A percentile compares a stretch with the other conserved stretches of the same genome.
These are phyloP conservation scores for Hawksworthiomyces lignivorus DNA, from an alignment of 2,329 filamentous ascomycete species.

Conservation along the genomic window DNA sequence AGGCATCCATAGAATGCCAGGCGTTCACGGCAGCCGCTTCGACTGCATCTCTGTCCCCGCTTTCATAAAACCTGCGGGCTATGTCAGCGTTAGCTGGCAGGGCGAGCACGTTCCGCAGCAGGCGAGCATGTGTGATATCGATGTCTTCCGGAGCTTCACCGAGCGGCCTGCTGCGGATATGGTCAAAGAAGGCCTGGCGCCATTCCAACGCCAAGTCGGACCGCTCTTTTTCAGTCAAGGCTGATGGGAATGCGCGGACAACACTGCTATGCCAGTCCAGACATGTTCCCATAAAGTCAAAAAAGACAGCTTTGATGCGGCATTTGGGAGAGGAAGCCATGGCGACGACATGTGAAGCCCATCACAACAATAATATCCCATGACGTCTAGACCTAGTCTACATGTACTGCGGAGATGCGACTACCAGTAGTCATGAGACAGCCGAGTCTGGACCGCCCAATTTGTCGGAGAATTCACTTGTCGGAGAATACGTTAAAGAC, in stretches of 20 bases:
- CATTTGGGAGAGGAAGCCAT: too few relatives aligned
- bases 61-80: too few relatives aligned
- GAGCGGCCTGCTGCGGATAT: slow-evolving; percentile 29
- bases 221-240: slow-evolving; percentile 22
- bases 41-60: not conserved
- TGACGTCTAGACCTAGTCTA: too few relatives aligned
- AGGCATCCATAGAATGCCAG: slow-evolving; percentile 43
- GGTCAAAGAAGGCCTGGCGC: slow-evolving; percentile 41
- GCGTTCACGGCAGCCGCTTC: slow-evolving; percentile 19
- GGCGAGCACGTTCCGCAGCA: slow-evolving; percentile 21
- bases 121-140: slow-evolving; percentile 38
- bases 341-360: too few relatives aligned
- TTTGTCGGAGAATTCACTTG: too few relatives aligned
- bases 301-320: slow-evolving; percentile 28
- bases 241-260: slow-evolving; percentile 25
- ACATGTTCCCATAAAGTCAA: slow-evolving; percentile 47
- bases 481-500: too few relatives aligned
- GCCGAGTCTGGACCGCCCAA: too few relatives aligned
- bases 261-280: slow-evolving; percentile 44
- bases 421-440: too few relatives aligned
- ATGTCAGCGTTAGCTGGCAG: not conserved
- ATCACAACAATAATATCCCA: too few relatives aligned
- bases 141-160: slow-evolving; percentile 38
- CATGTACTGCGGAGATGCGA: too few relatives aligned
- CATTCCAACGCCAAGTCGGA: slow-evolving; percentile 40